Evolutionary conservation across 352 stramenopile genomes (phyloP).

Genomic region (Pythium sukuiense): DNA sequence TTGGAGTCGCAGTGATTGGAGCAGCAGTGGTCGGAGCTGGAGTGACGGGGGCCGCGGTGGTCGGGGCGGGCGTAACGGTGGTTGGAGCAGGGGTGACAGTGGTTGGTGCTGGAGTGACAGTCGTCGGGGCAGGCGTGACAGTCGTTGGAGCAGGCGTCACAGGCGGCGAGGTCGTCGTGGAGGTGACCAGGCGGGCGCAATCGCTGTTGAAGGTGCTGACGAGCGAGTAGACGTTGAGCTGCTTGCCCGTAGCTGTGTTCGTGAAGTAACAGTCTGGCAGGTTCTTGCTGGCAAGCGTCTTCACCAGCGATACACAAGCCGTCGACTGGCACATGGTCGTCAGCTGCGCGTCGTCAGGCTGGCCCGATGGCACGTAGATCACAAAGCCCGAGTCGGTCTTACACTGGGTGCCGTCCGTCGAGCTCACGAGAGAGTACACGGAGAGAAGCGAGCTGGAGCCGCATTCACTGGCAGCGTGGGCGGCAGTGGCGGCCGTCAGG

Average conservation of each 20-base stretch:
- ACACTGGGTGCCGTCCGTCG: constrained; percentile 6
- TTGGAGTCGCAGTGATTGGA: not conserved
- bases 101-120: not conserved
- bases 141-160: not conserved
- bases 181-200: not conserved
- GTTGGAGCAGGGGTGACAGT: not conserved
- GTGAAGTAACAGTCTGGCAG: not conserved
- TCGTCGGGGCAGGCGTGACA: not conserved
- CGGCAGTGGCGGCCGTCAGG: not conserved
- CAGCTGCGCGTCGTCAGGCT: constrained; percentile 31
- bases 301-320: constrained; percentile 15
- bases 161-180: not conserved
- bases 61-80: not conserved
- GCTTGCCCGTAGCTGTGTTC: not conserved
- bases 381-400: constrained; percentile 35
- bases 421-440: constrained; percentile 3
- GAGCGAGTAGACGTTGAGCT: not conserved
- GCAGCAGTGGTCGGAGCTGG: not conserved
- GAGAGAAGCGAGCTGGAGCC: not conserved
- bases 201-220: not conserved
- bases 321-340: constrained; percentile 30
- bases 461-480: not conserved
- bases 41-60: not conserved
- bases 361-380: constrained; percentile 27
- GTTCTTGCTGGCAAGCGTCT: not conserved